Evolutionary conservation across 495 filamentous ascomycete genomes (phyloP), one percentile per base, ranked within the genome.

Genomic region (Aspergillus bertholletiae): DNA sequence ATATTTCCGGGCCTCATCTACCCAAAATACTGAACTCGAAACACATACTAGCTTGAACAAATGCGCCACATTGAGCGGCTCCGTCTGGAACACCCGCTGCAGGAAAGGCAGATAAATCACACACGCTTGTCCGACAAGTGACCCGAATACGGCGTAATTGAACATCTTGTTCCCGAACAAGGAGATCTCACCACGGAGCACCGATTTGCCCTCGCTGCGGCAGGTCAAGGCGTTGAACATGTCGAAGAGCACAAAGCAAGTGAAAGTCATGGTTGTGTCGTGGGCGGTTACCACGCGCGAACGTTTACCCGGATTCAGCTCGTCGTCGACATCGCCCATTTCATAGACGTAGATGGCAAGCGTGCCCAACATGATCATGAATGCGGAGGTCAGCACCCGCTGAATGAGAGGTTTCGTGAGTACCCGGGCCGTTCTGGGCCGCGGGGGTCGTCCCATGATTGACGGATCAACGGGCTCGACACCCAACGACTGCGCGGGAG

Each of bases 191-290:
- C 92, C 93, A 26, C 85, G 79, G 21, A 97, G 82, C 5, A 97
- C 77, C 28, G 87, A 92, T 64, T 98, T 98, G 58, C 79, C 81
- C 68, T 97, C 93, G 46, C 88, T 94, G 47, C 94, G 89, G 71
- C 94, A 97, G 8, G 90, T 87, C 13, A 98, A 77, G 0, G 94
- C 94, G 68, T 97, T 96, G 77, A 96, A 95, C 94, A 98, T 97
- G 75, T 98, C 94, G 68, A 96, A 98, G 23, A 97, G 79, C 21
- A 98, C 94, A 64, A 98, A 98, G 72, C 90, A 95, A 20, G 94
- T 98, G 69, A 98, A 98, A 1, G 94, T 98, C 90, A 97, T 96
- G 53, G 94, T 98, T 15, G 94, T 98, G 74, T 98, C 94, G 62
- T 95, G 90, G 26, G 88, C 89, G 11, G 85, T 96, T 48, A 97